Evolutionary conservation across 345 rosid species (phyloP).

Genomic region (Salix purpurea): DNA sequence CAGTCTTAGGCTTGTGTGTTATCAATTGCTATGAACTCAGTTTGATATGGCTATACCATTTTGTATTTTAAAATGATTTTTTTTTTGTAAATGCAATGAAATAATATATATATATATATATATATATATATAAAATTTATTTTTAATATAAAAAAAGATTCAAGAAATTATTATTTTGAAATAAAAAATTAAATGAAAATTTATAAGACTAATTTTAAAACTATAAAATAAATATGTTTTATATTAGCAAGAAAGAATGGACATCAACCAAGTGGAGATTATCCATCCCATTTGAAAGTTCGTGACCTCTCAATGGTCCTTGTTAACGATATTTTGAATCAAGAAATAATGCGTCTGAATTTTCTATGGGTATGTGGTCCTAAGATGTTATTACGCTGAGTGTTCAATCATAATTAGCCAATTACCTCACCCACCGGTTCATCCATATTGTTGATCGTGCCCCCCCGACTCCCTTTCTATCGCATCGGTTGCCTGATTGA

Average conservation of each 20-base stretch:
- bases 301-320: background rate
- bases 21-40: too few species aligned
- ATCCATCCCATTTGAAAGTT: background rate
- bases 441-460: background rate
- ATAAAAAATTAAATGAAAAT: too few species aligned
- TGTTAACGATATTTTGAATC: background rate
- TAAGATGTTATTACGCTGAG: background rate
- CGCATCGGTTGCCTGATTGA: conserved; percentile 10
- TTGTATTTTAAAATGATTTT: too few species aligned
- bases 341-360: background rate
- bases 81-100: too few species aligned
- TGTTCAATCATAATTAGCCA: background rate
- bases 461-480: background rate
- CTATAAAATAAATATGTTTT: too few species aligned
- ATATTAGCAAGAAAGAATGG: background rate
- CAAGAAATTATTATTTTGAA: too few species aligned
- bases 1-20: background rate
- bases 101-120: too few species aligned
- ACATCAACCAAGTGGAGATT: background rate
- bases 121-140: too few species aligned
- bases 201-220: too few species aligned
- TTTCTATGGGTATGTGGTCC: conserved; percentile 6
- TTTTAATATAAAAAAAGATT: too few species aligned
- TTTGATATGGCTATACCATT: too few species aligned
- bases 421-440: background rate